These are phyloP conservation scores for Talaromyces islandicus DNA, from an alignment of 2,329 filamentous ascomycete species.

Conservation along the genomic window DNA sequence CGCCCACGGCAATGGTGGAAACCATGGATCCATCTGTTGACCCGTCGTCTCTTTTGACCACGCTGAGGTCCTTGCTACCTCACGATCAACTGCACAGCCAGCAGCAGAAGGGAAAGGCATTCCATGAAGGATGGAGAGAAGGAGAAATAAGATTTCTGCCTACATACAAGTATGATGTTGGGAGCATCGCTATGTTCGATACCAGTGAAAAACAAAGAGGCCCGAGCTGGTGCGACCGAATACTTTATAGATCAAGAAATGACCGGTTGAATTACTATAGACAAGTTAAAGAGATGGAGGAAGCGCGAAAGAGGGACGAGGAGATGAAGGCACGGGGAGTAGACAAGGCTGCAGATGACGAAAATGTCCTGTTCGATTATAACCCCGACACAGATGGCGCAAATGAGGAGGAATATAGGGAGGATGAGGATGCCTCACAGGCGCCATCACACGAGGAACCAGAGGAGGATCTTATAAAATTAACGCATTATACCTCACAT, in stretches of 20 bases:
- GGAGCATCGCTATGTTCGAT: conserved; percentile 88
- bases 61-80: conserved; percentile 75
- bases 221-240: conserved; percentile 95
- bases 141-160: conserved; percentile 83
- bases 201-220: conserved; percentile 89
- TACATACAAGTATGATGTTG: conserved; percentile 96
- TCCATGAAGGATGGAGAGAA: conserved; percentile 89
- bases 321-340: conserved; percentile 79
- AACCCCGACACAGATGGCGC: conserved; percentile 71
- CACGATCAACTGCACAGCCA: conserved; percentile 80
- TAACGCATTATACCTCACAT: conserved; percentile 76
- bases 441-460: conserved; percentile 27
- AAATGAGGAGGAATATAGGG: conserved; percentile 57
- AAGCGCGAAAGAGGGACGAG: conserved; percentile 66
- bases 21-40: conserved; percentile 68
- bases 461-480: conserved; percentile 44
- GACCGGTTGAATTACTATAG: conserved; percentile 63
- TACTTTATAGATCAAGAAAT: conserved; percentile 72
- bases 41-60: conserved; percentile 81
- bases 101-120: conserved; percentile 69
- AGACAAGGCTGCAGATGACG: conserved; percentile 66
- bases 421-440: conserved; percentile 47
- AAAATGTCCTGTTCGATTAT: conserved; percentile 83
- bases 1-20: conserved; percentile 33
- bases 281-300: conserved; percentile 58